These are phyloP conservation scores for Psilocybe mexicana DNA, from an alignment of 1,284 basidiomycete species.

Conservation along the genomic window DNA sequence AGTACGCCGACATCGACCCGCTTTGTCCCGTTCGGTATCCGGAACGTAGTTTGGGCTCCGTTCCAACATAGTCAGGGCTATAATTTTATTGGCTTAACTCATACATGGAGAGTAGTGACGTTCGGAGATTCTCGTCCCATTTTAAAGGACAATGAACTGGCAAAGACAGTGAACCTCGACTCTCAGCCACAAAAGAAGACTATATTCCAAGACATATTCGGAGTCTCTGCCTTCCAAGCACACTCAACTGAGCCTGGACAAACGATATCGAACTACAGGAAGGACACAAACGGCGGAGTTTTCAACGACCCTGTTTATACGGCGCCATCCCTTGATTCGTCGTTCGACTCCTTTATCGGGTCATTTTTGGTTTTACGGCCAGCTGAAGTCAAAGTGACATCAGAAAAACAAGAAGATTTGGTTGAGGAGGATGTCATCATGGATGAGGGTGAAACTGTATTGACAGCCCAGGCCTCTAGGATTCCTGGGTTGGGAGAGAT, in stretches of 20 bases:
- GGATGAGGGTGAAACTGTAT: conserved; percentile 32
- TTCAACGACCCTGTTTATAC: conserved; percentile 81
- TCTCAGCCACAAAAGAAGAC: conserved; percentile 45
- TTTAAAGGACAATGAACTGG: conserved; percentile 42
- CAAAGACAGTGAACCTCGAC: conserved; percentile 41
- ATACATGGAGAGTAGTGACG: conserved; percentile 60
- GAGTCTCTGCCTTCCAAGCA: conserved; percentile 58
- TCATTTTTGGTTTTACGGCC: conserved; percentile 55
- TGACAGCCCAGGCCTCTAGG: conserved; percentile 24
- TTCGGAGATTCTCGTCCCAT: conserved; percentile 57
- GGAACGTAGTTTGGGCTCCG: conserved; percentile 50
- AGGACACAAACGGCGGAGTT: conserved; percentile 43
- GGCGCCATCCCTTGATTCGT: conserved; percentile 71
- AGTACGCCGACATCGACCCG: conserved; percentile 42
- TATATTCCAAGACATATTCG: conserved; percentile 86
- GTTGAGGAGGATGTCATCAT: conserved; percentile 46
- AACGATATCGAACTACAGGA: conserved; percentile 15
- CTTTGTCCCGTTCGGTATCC: conserved; percentile 61
- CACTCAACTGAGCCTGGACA: conserved; percentile 12
- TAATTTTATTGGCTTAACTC: conserved; percentile 66
- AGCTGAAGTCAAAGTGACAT: conserved; percentile 25
- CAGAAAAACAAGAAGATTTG: conserved; percentile 38
- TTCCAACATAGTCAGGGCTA: conserved; percentile 38
- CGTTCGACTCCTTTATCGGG: conserved; percentile 77
- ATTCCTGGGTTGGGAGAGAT: conserved; percentile 20